Conservation (phyloP, 495 filamentous ascomycete genomes). For the Trichoderma gamsii region DNA sequence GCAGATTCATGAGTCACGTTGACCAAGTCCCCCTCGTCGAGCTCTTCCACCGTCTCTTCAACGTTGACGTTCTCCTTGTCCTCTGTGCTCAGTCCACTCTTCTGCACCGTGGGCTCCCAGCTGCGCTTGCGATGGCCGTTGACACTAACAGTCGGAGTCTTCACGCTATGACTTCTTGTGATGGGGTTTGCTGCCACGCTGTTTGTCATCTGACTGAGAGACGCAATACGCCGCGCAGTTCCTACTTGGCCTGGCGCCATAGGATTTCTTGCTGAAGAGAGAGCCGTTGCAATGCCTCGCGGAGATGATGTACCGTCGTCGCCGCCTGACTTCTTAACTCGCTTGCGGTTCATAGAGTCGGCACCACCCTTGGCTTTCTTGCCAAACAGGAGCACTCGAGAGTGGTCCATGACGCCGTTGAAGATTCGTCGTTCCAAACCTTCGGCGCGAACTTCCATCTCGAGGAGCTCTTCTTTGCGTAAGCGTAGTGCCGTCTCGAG, state of each 20-base stretch:
- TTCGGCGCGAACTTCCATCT: constrained; percentile 83
- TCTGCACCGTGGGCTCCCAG: constrained; percentile 53
- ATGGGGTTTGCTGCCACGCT: constrained; percentile 60
- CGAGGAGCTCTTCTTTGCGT: constrained; percentile 80
- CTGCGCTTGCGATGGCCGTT: constrained; percentile 66
- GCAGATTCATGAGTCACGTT: constrained; percentile 22
- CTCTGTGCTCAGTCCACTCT: constrained; percentile 42
- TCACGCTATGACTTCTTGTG: constrained; percentile 54
- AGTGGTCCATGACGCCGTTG: constrained; percentile 93
- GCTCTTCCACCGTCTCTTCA: constrained; percentile 47
- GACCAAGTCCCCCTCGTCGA: constrained; percentile 41
- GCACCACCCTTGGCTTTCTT: constrained; percentile 41
- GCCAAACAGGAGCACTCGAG: constrained; percentile 72
- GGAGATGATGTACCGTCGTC: constrained; percentile 24
- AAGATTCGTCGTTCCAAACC: constrained; percentile 84
- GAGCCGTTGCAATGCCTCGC: constrained; percentile 40
- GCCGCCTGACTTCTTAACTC: constrained; percentile 38
- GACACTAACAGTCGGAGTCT: constrained; percentile 49
- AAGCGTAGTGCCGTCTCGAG: constrained; percentile 84
- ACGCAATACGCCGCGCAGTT: constrained; percentile 70
- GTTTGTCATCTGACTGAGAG: constrained; percentile 77
- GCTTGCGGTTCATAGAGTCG: constrained; percentile 63
- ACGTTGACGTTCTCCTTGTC: constrained; percentile 41
- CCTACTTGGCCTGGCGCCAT: constrained; percentile 43
- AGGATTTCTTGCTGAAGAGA: constrained; percentile 36